Conservation (phyloP, 1,284 basidiomycete species). For the Puccinia horiana region DNA sequence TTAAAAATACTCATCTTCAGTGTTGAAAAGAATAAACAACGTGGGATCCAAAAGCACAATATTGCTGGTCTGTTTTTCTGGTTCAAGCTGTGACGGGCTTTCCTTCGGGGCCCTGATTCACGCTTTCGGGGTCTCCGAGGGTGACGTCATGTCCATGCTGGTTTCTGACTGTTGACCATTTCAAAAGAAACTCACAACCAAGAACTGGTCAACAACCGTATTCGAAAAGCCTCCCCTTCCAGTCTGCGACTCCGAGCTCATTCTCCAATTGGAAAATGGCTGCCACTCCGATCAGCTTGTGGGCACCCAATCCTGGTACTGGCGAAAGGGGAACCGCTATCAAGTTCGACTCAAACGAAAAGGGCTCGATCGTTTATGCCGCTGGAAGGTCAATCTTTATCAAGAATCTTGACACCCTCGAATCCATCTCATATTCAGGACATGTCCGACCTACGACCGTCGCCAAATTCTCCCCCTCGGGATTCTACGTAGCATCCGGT, state of each 20-base stretch:
- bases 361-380: constrained; percentile 35
- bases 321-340: constrained; percentile 44
- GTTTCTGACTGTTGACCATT: background rate
- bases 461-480: constrained; percentile 87
- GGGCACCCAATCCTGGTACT: constrained; percentile 44
- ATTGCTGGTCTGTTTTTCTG: no score
- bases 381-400: constrained; percentile 40
- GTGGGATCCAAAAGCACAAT: no score
- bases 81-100: no score
- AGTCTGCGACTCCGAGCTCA: background rate
- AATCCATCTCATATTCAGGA: constrained; percentile 70
- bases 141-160: constrained; percentile 1
- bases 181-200: background rate
- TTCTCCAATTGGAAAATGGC: constrained; percentile 6
- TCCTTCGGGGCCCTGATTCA: no score
- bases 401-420: constrained; percentile 52
- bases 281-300: constrained; percentile 31
- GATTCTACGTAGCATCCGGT: constrained; percentile 90
- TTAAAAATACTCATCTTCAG: no score
- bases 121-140: no score
- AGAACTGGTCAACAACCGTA: background rate
- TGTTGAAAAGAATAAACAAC: no score
- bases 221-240: background rate
- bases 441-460: constrained; percentile 84
- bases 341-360: constrained; percentile 35